phyloP scores from a whole-genome alignment of 306 rosid genomes.

The Prosopis cineraria region DNA sequence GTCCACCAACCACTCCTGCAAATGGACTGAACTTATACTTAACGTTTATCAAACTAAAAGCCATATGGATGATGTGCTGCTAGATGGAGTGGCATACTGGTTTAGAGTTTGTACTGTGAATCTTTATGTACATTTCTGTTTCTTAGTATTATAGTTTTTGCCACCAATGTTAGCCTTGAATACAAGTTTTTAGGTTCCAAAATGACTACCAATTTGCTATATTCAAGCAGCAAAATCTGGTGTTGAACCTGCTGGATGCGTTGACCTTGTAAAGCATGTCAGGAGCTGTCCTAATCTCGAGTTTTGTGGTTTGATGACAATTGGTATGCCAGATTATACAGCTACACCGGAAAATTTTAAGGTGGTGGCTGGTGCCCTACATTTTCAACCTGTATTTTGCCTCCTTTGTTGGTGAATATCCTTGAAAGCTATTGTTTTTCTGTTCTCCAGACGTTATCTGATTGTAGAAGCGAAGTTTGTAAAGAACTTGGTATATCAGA shows the following conservation, averaged over 20 bases:
- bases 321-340: conserved; percentile 91
- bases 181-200: conserved; percentile 14
- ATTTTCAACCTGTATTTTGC: conserved; percentile 2
- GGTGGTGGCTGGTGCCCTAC: conserved; percentile 41
- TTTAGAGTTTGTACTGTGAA: conserved; percentile 8
- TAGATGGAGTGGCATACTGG: conserved; percentile 23
- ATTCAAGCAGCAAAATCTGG: conserved; percentile 79
- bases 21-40: neutral
- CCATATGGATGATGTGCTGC: neutral
- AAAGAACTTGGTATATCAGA: conserved; percentile 71
- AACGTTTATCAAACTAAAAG: conserved; percentile 19
- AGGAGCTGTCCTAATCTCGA: conserved; percentile 74
- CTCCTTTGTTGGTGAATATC: conserved; percentile 21
- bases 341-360: conserved; percentile 92
- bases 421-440: conserved; percentile 15
- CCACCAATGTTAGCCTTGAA: conserved; percentile 15
- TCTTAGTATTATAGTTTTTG: neutral
- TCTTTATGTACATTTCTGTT: conserved; percentile 3
- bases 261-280: conserved; percentile 83
- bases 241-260: conserved; percentile 75
- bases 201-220: conserved; percentile 10
- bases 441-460: conserved; percentile 58
- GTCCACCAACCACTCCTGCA: neutral
- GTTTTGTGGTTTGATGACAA: conserved; percentile 89
- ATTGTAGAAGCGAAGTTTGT: conserved; percentile 82